Conservation (phyloP, 2,329 filamentous ascomycete species). For the Paraphoma sp. region DNA sequence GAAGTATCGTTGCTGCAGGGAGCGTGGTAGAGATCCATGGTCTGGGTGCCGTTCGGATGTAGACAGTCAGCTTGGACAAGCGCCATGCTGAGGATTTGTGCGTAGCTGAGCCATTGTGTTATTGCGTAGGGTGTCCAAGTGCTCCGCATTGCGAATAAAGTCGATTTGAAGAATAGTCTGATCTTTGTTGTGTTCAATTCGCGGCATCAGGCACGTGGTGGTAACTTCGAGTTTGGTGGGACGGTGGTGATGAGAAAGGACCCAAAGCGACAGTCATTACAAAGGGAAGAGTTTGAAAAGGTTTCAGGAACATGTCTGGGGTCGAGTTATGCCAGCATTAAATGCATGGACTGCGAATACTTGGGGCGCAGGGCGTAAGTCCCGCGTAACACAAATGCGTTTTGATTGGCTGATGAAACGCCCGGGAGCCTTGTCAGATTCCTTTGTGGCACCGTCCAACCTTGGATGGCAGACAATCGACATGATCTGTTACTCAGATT, state of each 20-base stretch:
- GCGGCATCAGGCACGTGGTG: no score
- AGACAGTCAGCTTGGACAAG: neutral
- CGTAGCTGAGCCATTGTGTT: neutral
- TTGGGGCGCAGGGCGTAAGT: no score
- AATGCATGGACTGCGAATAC: neutral
- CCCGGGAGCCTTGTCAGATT: no score
- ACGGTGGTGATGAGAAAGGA: no score
- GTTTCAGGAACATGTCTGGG: neutral
- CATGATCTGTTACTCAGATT: no score
- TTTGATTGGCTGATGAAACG: neutral
- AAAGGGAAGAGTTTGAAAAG: neutral
- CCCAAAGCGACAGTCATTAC: no score
- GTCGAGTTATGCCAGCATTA: neutral
- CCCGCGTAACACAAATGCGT: neutral
- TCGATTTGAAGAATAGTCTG: neutral
- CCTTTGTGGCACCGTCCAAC: no score
- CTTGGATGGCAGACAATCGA: no score
- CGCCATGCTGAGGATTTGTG: neutral
- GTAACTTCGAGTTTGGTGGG: no score
- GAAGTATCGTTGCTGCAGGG: neutral
- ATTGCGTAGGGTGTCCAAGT: neutral
- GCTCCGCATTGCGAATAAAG: neutral
- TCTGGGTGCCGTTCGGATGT: neutral
- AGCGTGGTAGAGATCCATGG: neutral
- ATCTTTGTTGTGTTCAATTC: no score